Conservation (phyloP, 2,329 filamentous ascomycete genomes). For the Sphaerulina vaccinii region DNA sequence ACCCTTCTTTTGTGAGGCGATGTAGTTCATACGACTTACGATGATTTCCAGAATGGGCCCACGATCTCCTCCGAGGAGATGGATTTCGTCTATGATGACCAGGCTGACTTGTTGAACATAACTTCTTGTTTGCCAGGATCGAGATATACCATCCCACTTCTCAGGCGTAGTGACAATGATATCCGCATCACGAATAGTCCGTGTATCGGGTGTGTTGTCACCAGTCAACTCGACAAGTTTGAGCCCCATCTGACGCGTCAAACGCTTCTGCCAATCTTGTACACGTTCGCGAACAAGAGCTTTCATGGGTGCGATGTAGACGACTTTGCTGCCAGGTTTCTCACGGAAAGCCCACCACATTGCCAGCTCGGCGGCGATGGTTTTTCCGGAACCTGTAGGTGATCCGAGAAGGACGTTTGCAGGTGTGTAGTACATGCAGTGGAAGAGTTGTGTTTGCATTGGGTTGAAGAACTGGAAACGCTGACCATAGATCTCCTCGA, state of each 20-base stretch:
- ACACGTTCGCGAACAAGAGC: slow-evolving; percentile 94
- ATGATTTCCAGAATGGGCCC: slow-evolving; percentile 98
- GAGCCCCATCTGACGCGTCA: slow-evolving; percentile 78
- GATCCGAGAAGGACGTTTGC: slow-evolving; percentile 93
- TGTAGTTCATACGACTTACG: slow-evolving; percentile 92
- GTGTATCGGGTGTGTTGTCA: slow-evolving; percentile 96
- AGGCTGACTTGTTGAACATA: slow-evolving; percentile 94
- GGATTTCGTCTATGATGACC: slow-evolving; percentile 98
- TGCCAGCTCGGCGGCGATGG: slow-evolving; percentile 88
- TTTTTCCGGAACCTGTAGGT: slow-evolving; percentile 96
- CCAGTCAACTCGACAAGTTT: slow-evolving; percentile 93
- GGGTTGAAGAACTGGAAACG: slow-evolving; percentile 97
- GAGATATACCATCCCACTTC: slow-evolving; percentile 99
- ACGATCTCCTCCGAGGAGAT: slow-evolving; percentile 91
- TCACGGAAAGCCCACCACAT: slow-evolving; percentile 99
- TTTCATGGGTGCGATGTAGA: slow-evolving; percentile 99
- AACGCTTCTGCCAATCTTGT: slow-evolving; percentile 84
- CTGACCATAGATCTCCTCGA: slow-evolving; percentile 85
- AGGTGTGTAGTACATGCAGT: slow-evolving; percentile 87
- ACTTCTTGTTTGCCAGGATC: slow-evolving; percentile 96
- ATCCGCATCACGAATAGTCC: slow-evolving; percentile 91
- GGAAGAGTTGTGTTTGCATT: slow-evolving; percentile 99
- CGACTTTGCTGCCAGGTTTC: slow-evolving; percentile 90
- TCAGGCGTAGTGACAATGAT: slow-evolving; percentile 99
- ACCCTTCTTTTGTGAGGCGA: slow-evolving; percentile 87